Percentiles rank a stretch among this genome's conserved stretches.
phyloP scores from a whole-genome alignment of 1,139 yeast genomes.

The Arxiozyma heterogenica region DNA sequence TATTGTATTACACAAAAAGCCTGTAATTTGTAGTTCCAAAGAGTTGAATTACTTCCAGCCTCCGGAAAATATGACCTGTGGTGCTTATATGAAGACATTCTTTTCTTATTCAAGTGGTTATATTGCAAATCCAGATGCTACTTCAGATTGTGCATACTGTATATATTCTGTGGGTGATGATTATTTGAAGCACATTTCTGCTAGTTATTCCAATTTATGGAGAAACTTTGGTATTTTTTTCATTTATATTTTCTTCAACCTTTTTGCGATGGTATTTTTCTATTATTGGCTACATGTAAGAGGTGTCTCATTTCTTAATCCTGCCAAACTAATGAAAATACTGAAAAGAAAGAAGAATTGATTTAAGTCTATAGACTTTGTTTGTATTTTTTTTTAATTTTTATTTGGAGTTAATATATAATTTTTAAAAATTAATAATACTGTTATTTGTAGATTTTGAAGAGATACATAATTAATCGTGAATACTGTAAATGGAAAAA shows the following conservation, averaged over 20 bases:
- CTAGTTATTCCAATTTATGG: conserved; percentile 45
- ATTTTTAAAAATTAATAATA: no score
- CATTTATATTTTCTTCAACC: conserved; percentile 48
- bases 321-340: background rate
- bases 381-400: no score
- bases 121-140: conserved; percentile 43
- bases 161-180: conserved; percentile 44
- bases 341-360: conserved; percentile 1
- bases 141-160: conserved; percentile 53
- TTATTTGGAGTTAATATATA: no score
- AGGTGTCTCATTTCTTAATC: conserved; percentile 1
- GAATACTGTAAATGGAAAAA: no score
- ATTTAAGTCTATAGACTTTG: background rate
- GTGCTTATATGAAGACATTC: conserved; percentile 38
- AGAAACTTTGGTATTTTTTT: conserved; percentile 57
- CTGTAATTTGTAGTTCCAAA: conserved; percentile 42
- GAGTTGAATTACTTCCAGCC: conserved; percentile 51
- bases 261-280: conserved; percentile 37
- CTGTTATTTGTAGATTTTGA: background rate
- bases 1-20: conserved; percentile 44
- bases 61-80: conserved; percentile 53
- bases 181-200: conserved; percentile 39
- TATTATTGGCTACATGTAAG: conserved; percentile 35
- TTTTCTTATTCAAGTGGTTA: conserved; percentile 38
- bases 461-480: background rate